Evolutionary conservation across 148 eudicot genomes (phyloP), one percentile per base, ranked within the genome.

Genomic region (Bassia scoparia): DNA sequence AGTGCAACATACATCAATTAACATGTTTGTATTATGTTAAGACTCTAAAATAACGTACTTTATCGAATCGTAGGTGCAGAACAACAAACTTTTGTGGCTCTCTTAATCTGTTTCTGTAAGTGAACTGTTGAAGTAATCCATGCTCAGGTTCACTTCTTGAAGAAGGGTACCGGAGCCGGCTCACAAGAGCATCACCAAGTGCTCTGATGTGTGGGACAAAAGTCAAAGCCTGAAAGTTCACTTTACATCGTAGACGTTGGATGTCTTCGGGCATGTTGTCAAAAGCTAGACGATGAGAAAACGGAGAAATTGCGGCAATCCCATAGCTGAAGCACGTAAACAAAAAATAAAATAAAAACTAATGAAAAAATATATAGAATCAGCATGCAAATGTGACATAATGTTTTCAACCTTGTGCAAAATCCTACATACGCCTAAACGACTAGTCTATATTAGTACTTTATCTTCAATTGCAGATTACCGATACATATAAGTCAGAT

Each of bases 291-390:
- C 97, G 97, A 63, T 95, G 98, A 41, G 98, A 91, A 84, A 95
- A 95, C 54, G 98, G 98, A 60, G 98, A 88, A 54, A 95, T 88
- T 59, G 98, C 97, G 74, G 98, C 96, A 68, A 95, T 86, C 55
- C 98, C 98, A 66, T 91, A 95, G 74, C 97, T 91, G 88, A 18
- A 78, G 24, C 69, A 80, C 21, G 75, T 30, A 37, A 69, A 43
- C 61, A 29, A 21, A 55, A 31, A 41, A 41, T 31, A 52, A n/a
- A 44, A 37, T 3, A 8, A 41, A 41, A 5, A 4, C 1, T 41
- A 41, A 41, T 41, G 46, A 41, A 41, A 41, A 41, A 41, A 41
- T 41, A 41, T 41, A 41, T 41, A 41, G 46, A 6, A 41, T 41
- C 46, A 41, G 46, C 46, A 41, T 37, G 9, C 5, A 37, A 37